phyloP scores from a whole-genome alignment of 768 basidiomycete species.

The Pulveroboletus sp. region DNA sequence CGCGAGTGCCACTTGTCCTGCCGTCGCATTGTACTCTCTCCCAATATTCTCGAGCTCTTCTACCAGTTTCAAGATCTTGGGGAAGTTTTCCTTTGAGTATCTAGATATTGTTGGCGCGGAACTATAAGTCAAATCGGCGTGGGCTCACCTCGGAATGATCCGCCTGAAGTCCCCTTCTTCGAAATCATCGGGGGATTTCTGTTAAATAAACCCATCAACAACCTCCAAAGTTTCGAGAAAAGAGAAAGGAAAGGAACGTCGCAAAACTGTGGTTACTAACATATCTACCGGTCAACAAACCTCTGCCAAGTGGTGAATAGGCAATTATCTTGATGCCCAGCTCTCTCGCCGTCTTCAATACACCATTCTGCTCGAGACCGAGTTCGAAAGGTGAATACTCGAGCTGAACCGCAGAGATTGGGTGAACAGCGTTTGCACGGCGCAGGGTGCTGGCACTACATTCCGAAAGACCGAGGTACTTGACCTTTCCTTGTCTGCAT shows the following conservation, averaged over 20 bases:
- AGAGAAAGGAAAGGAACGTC: no score
- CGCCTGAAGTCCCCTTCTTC: constrained; percentile 26
- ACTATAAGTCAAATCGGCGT: no score
- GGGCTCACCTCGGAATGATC: constrained; percentile 22
- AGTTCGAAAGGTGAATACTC: constrained; percentile 51
- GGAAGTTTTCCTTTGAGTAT: constrained; percentile 42
- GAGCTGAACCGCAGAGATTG: constrained; percentile 47
- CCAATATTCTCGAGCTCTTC: constrained; percentile 34
- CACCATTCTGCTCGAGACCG: constrained; percentile 42
- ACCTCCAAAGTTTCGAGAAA: no score
- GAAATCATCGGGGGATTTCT: constrained; percentile 35
- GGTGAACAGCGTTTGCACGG: constrained; percentile 48
- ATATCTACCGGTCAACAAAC: constrained; percentile 45
- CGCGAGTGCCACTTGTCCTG: constrained; percentile 40
- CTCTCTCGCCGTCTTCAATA: constrained; percentile 44
- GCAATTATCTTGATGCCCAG: constrained; percentile 48
- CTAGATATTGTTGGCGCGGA: no score
- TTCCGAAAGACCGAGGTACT: constrained; percentile 53
- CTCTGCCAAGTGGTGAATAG: constrained; percentile 51
- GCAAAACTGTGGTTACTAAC: no score
- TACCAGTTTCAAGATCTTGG: constrained; percentile 38
- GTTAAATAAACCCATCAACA: not conserved
- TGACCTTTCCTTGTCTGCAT: constrained; percentile 36
- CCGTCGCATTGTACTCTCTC: constrained; percentile 30
- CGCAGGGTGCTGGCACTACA: constrained; percentile 43